These are phyloP conservation scores for Xylariales sp. DNA, from an alignment of 2,329 filamentous ascomycete genomes.

Conservation along the genomic window DNA sequence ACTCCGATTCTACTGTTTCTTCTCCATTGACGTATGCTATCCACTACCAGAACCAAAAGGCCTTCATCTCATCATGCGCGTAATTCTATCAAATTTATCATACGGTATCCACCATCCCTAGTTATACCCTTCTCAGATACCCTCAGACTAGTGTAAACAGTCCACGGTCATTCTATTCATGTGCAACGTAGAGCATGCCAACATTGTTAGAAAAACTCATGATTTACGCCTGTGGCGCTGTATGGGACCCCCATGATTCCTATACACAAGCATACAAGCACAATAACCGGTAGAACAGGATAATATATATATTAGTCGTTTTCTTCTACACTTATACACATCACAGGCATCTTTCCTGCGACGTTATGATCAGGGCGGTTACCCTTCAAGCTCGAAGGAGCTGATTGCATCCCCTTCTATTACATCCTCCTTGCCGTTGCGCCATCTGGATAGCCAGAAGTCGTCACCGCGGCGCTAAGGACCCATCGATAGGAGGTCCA, in stretches of 20 bases:
- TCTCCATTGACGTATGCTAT: neutral
- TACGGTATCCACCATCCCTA: neutral
- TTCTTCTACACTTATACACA: slow-evolving; percentile 31
- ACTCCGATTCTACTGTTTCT: neutral
- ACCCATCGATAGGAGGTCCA: slow-evolving; percentile 2
- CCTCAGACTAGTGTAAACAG: neutral
- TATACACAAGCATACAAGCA: neutral
- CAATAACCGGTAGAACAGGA: slow-evolving; percentile 11
- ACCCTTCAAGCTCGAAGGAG: slow-evolving; percentile 15
- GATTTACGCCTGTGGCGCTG: neutral
- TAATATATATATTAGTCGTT: slow-evolving; percentile 36
- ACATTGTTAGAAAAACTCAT: neutral
- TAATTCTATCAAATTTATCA: neutral
- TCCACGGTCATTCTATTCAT: neutral
- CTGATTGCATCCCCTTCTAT: slow-evolving; percentile 17
- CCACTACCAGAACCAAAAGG: neutral
- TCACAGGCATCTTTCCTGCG: slow-evolving; percentile 14
- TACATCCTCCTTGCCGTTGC: slow-evolving; percentile 19
- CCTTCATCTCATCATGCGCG: no score
- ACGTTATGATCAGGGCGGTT: slow-evolving; percentile 7
- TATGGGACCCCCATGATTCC: neutral
- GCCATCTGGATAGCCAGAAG: slow-evolving; percentile 21
- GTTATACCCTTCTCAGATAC: neutral
- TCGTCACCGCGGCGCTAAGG: neutral
- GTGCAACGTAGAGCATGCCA: neutral